Conservation (phyloP, 2,329 filamentous ascomycete species). For the Microcyclospora tardicrescens region DNA sequence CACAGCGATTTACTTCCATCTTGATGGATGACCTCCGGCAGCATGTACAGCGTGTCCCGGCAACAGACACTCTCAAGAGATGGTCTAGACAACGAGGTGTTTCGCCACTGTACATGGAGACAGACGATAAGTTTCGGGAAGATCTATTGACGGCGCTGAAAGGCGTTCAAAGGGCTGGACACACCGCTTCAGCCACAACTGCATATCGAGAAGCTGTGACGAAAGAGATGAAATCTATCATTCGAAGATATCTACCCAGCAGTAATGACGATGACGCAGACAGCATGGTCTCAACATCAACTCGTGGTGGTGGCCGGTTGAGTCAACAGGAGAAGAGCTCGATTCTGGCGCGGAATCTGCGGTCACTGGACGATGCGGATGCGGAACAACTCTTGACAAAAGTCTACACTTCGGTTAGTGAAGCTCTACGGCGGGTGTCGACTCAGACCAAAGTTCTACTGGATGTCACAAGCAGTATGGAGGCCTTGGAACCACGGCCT, state of each 20-base stretch:
- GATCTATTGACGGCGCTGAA: slow-evolving; percentile 58
- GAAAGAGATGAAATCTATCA: slow-evolving; percentile 73
- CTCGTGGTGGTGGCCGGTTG: slow-evolving; percentile 53
- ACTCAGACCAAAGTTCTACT: slow-evolving; percentile 91
- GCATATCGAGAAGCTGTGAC: slow-evolving; percentile 73
- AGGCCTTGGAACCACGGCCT: slow-evolving; percentile 7
- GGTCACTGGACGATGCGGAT: slow-evolving; percentile 69
- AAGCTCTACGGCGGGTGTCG: slow-evolving; percentile 70
- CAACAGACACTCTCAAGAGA: slow-evolving; percentile 62
- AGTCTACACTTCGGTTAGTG: slow-evolving; percentile 77
- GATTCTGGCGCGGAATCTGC: slow-evolving; percentile 74
- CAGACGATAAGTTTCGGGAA: slow-evolving; percentile 56
- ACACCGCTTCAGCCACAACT: slow-evolving; percentile 68
- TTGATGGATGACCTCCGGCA: slow-evolving; percentile 66
- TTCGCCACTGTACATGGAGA: slow-evolving; percentile 66
- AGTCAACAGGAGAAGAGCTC: slow-evolving; percentile 82
- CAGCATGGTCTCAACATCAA: slow-evolving; percentile 75
- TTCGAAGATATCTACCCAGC: slow-evolving; percentile 74
- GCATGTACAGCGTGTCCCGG: slow-evolving; percentile 64
- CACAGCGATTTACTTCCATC: slow-evolving; percentile 63
- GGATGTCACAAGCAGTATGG: slow-evolving; percentile 71
- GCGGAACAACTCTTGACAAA: slow-evolving; percentile 70
- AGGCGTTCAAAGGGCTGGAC: slow-evolving; percentile 68
- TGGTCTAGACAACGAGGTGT: slow-evolving; percentile 47
- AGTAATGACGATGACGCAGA: slow-evolving; percentile 90